Evolutionary conservation across 441 rosid species (phyloP), one percentile per base, ranked within the genome.

Genomic region (Corymbia citriodora): DNA sequence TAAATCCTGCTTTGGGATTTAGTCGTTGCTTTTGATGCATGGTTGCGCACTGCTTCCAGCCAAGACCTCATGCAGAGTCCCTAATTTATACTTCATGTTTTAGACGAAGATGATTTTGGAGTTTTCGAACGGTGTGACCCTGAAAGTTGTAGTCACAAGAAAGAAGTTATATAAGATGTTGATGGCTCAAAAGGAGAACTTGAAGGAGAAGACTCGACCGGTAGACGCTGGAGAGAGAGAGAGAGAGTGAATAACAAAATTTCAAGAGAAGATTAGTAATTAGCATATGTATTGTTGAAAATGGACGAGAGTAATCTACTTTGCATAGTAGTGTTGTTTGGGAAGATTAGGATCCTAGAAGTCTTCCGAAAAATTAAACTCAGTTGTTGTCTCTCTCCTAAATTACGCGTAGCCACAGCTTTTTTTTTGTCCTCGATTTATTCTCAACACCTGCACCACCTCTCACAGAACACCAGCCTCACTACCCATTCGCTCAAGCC

Each of bases 231-330:
- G 23, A 55, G 61, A 53, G 57, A 55, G 61, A 53, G 57, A 55
- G 57, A 55, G 25, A 19, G 59, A 19, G 2, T 19, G 27, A 55
- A 55, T 55, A 5, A 65, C 1, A 5, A 31, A 65, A 15, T 7
- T 65, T n/a, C 3, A 65, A 15, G 40, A 16, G 74, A n/a, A 65
- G 11, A 68, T 16, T 31, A 68, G 31, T 31, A 5, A 31, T 0
- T 4, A 15, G 72, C 0, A 0, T 65, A 6, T 61, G 68, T 11
- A 31, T 61, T 25, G 36, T 65, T 0, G 40, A 65, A 65, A 8
- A 65, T n/a, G 74, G 21, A 65, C 0, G 45, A 31, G 12, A 31
- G 23, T 1, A 31, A 31, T 68, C 23, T 31, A 23, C 79, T 68
- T 68, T 0, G 19, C 79, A 68, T 31, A 31, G 79, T 33, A 31